Evolutionary conservation across 2,329 filamentous ascomycete species (phyloP).

Genomic region (Hypoxylon sp.): DNA sequence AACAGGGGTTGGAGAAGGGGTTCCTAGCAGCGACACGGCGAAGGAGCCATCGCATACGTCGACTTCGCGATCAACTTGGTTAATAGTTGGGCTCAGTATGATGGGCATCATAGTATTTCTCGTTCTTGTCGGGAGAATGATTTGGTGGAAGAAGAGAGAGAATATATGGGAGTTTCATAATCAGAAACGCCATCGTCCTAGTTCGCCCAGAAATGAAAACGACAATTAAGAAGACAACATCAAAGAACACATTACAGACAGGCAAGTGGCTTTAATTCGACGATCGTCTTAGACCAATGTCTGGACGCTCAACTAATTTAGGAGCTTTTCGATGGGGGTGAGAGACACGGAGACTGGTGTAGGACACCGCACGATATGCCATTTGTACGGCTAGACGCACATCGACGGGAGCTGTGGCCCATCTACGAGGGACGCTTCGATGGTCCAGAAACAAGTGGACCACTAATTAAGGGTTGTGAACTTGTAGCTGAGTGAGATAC

Average conservation of each 20-base stretch:
- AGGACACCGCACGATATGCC: neutral
- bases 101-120: conserved; percentile 42
- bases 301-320: neutral
- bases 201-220: conserved; percentile 1
- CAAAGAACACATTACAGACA: neutral
- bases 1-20: neutral
- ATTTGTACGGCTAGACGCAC: neutral
- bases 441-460: neutral
- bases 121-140: conserved; percentile 25
- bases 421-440: neutral
- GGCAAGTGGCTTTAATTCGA: neutral
- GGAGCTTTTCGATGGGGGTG: neutral
- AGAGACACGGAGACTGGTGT: neutral
- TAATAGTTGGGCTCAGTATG: conserved; percentile 42
- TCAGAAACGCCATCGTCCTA: neutral
- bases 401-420: neutral
- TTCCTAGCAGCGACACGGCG: neutral
- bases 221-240: neutral
- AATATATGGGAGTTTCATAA: conserved; percentile 2
- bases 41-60: neutral
- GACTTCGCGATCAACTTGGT: conserved; percentile 17
- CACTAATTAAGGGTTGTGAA: conserved; percentile 5
- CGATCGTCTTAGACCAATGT: neutral
- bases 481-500: neutral
- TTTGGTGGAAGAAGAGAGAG: conserved; percentile 34